A percentile compares a stretch with the other conserved stretches of the same genome.
Evolutionary conservation across 1,284 basidiomycete species (phyloP).

Genomic region (Cystobasidiaceae sp.): DNA sequence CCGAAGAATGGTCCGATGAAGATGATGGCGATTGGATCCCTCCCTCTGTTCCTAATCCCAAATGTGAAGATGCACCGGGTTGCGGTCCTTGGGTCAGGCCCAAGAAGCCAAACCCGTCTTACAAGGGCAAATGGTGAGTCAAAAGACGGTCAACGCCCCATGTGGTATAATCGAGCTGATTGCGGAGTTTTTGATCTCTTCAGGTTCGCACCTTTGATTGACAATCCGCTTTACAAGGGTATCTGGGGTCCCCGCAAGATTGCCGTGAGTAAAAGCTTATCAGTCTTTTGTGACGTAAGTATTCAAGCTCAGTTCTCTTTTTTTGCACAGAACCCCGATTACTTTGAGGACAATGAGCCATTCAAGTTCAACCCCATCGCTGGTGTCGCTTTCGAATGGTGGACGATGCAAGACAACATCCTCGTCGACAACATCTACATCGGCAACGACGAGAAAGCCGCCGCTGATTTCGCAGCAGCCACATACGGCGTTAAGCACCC

Average conservation of each 20-base stretch:
- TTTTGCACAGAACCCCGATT: constrained; percentile 64
- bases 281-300: constrained; percentile 41
- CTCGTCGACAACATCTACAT: constrained; percentile 71
- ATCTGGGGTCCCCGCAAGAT: constrained; percentile 87
- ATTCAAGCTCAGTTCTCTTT: neutral
- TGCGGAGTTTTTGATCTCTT: neutral
- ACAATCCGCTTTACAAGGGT: constrained; percentile 97
- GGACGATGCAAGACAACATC: constrained; percentile 98
- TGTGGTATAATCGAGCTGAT: neutral
- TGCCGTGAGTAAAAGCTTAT: constrained; percentile 48
- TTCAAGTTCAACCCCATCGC: constrained; percentile 80
- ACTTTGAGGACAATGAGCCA: constrained; percentile 82
- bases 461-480: constrained; percentile 71
- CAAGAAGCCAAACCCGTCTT: constrained; percentile 75
- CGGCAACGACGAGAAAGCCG: constrained; percentile 77
- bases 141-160: neutral
- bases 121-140: constrained; percentile 76
- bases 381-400: constrained; percentile 70
- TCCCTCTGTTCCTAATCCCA: constrained; percentile 77
- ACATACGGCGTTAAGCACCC: constrained; percentile 76
- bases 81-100: constrained; percentile 71
- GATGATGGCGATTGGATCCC: constrained; percentile 98
- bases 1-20: constrained; percentile 99
- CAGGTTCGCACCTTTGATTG: constrained; percentile 67
- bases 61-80: constrained; percentile 80